A percentile compares a stretch with the other conserved stretches of the same genome.
phyloP scores from a whole-genome alignment of 805 yeast species.

The Metschnikowia henanensis region DNA sequence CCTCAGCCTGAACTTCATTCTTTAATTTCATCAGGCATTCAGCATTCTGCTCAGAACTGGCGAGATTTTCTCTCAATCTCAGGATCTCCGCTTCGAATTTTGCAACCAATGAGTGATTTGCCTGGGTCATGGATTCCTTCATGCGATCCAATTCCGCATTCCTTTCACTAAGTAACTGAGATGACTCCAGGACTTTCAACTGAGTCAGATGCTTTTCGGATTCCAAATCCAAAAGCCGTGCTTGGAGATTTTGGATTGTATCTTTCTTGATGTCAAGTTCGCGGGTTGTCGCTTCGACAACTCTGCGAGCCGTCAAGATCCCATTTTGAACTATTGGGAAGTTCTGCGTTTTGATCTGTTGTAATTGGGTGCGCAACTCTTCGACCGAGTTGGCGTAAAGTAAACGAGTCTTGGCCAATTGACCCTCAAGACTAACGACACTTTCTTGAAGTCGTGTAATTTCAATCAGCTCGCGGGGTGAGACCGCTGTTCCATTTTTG shows the following conservation, averaged over 20 bases:
- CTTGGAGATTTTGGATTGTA: not conserved
- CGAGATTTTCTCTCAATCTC: not conserved
- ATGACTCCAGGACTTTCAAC: not conserved
- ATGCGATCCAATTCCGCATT: not conserved
- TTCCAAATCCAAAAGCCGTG: not conserved
- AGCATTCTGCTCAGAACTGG: not conserved
- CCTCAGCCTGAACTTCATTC: not conserved
- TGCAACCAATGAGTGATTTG: not conserved
- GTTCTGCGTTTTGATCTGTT: not conserved
- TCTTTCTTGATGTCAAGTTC: not conserved
- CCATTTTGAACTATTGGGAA: not conserved
- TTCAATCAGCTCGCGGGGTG: not conserved
- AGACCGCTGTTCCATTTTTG: not conserved
- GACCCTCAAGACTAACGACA: not conserved
- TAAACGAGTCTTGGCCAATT: conserved; percentile 1
- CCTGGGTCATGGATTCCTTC: not conserved
- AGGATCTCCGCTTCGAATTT: conserved; percentile 1
- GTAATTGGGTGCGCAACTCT: not conserved
- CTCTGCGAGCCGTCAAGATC: conserved; percentile 1
- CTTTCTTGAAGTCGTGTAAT: not conserved
- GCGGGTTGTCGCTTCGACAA: not conserved
- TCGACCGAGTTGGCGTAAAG: not conserved
- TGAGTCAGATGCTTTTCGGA: not conserved
- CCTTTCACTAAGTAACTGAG: not conserved
- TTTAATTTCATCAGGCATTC: not conserved